These are phyloP conservation scores for Phytophthora fragariae DNA, from an alignment of 352 stramenopile species.

Conservation along the genomic window DNA sequence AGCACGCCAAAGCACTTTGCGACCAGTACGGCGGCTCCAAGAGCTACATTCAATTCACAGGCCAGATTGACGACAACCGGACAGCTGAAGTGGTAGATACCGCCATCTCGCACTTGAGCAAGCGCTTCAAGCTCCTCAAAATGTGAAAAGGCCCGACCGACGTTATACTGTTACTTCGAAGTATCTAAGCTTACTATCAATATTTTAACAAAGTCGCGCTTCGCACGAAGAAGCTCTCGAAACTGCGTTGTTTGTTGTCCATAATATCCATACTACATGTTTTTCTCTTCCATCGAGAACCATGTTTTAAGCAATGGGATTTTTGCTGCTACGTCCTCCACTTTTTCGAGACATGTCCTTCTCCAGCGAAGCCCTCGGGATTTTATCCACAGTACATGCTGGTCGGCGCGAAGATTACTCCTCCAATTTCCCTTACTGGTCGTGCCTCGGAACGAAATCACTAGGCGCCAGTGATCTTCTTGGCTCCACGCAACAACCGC, in stretches of 20 bases:
- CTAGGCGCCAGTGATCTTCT: conserved; percentile 68
- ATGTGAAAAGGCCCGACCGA: conserved; percentile 4
- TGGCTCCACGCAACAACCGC: conserved; percentile 62
- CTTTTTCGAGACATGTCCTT: conserved; percentile 66
- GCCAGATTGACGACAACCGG: conserved; percentile 71
- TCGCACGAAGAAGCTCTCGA: too few species aligned
- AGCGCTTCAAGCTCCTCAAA: conserved; percentile 30
- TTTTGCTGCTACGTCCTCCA: conserved; percentile 72
- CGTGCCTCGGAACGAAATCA: conserved; percentile 88
- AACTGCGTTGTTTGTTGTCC: too few species aligned
- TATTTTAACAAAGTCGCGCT: too few species aligned
- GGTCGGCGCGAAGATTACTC: conserved; percentile 86
- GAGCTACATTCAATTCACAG: conserved; percentile 61
- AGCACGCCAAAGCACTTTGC: conserved; percentile 60
- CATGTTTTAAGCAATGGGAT: conserved; percentile 83
- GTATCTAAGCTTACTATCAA: too few species aligned
- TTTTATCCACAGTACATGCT: conserved; percentile 83
- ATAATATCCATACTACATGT: too few species aligned
- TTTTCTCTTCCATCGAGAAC: conserved; percentile 40
- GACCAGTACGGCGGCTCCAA: conserved; percentile 70
- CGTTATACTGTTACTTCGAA: too few species aligned
- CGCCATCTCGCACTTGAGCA: conserved; percentile 49
- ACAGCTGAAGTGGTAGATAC: conserved; percentile 53
- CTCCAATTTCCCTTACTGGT: conserved; percentile 91
- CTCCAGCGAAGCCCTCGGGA: conserved; percentile 62